Evolutionary conservation across 2,329 filamentous ascomycete genomes (phyloP), one percentile per base, ranked within the genome.

Genomic region (Neopestalotiopsis sp.): DNA sequence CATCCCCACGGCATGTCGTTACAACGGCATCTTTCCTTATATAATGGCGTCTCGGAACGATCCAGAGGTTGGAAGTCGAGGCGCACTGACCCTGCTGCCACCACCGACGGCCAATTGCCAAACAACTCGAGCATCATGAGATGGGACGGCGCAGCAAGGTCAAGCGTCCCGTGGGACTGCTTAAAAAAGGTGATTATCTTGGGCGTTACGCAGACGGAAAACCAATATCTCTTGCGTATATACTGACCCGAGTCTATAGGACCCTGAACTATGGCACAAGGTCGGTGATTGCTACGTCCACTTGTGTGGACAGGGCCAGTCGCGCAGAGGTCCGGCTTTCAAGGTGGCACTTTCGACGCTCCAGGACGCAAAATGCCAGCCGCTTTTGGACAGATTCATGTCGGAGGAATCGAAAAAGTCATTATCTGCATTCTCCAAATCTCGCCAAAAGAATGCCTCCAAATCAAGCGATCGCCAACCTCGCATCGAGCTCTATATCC

Each of bases 401-500:
- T 74, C 79, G 2, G 77, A 77, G 69, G 79, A 81, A 61, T 72
- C 69, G 61, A 75, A n/a, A 20, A 52, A 9, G 17, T 64, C 64
- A 7, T 7, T 70, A 30, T 64, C 66, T 13, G 52, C 63, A 76
- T 80, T 20, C 76, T 81, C 30, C 76, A 77, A 56, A 72, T 68
- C 69, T 79, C 80, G 70, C 24, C 45, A 5, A 30, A 32, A 52
- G 34, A 20, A 34, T 38, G 40, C 10, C 17, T 66, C 14, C 28
- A 40, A 34, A 12, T 32, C 17, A 32, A 42, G 20, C 24, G 24
- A 28, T 13, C 24, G 28, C 14, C 42, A 70, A 72, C 45, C 75
- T 85, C 71, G 89, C 92, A 69, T 88, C 67, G 89, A 94, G 65
- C 81, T 95, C 1, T 94, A 90, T 76, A 89, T 95, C n/a, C 89